These are phyloP conservation scores for Ananas comosus DNA, from an alignment of 176 grass and related monocot genomes.

Conservation along the genomic window DNA sequence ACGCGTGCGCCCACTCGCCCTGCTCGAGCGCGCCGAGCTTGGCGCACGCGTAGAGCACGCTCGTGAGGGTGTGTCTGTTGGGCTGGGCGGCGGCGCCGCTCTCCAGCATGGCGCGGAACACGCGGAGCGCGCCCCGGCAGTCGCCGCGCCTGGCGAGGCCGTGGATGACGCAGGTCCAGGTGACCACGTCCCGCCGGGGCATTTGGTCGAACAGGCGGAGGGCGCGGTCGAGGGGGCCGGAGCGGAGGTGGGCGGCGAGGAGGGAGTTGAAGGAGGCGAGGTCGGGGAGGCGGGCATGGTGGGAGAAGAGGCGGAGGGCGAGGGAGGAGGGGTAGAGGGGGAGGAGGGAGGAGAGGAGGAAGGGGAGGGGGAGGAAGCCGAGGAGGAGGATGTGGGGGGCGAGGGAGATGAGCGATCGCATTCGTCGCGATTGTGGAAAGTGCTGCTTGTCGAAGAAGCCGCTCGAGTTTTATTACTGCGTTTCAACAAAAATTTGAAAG, in stretches of 20 bases:
- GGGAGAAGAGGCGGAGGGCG: background rate
- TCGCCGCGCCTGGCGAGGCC: slow-evolving; percentile 2
- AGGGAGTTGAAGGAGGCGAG: slow-evolving; percentile 6
- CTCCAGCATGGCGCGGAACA: slow-evolving; percentile 7
- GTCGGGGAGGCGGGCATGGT: background rate
- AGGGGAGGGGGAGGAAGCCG: slow-evolving; percentile 7
- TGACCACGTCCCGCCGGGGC: background rate
- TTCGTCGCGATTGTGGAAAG: background rate
- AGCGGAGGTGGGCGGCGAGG: background rate
- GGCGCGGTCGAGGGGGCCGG: background rate
- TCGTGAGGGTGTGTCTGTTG: slow-evolving; percentile 4
- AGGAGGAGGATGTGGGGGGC: slow-evolving; percentile 4
- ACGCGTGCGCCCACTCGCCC: slow-evolving; percentile 44
- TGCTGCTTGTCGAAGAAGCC: background rate
- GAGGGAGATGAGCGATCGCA: background rate
- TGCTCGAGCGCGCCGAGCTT: slow-evolving; percentile 24
- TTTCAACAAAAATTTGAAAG: too few relatives aligned
- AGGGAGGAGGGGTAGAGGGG: slow-evolving; percentile 3
- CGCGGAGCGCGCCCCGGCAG: slow-evolving; percentile 2
- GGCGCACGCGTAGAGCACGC: slow-evolving; percentile 4
- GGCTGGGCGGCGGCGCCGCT: background rate
- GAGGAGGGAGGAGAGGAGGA: slow-evolving; percentile 2
- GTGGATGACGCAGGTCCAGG: slow-evolving; percentile 18
- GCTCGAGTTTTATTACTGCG: too few relatives aligned
- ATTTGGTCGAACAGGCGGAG: slow-evolving; percentile 20